Conservation (phyloP, 163 green algal genomes). For the Chlorella variabilis region DNA sequence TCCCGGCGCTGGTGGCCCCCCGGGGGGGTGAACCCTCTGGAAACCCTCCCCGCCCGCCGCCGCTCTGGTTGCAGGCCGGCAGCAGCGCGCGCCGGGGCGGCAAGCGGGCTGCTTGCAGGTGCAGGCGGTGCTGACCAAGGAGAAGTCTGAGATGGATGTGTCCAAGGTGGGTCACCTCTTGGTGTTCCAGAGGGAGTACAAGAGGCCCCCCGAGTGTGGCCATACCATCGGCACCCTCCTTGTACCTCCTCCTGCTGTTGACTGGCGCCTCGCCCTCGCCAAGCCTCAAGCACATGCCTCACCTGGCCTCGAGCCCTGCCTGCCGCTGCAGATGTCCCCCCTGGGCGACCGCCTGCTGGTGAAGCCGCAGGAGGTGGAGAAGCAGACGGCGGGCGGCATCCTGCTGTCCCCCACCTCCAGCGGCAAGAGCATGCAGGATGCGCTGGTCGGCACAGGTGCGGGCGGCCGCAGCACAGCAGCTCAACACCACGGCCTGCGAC, state of each 20-base stretch:
- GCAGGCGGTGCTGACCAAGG: conserved; percentile 35
- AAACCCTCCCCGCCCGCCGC: conserved; percentile 1
- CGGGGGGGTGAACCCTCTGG: conserved; percentile 15
- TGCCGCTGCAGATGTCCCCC: conserved; percentile 57
- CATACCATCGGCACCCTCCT: background rate
- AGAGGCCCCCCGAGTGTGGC: too few species aligned
- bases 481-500: too few species aligned
- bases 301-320: too few species aligned
- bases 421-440: conserved; percentile 49
- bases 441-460: conserved; percentile 50
- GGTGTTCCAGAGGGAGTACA: background rate
- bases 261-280: too few species aligned
- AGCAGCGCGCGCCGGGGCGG: conserved; percentile 1
- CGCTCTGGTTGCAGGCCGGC: conserved; percentile 10
- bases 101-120: conserved; percentile 23
- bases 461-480: too few species aligned
- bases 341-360: conserved; percentile 65
- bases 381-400: conserved; percentile 57
- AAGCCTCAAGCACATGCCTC: too few species aligned
- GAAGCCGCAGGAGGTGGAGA: conserved; percentile 55
- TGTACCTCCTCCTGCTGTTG: too few species aligned
- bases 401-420: conserved; percentile 42
- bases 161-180: conserved; percentile 15
- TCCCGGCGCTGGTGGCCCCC: background rate
- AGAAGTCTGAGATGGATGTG: conserved; percentile 37